Base-by-base conservation (phyloP, 768 basidiomycete species). In the Dioszegia hungarica region DNA sequence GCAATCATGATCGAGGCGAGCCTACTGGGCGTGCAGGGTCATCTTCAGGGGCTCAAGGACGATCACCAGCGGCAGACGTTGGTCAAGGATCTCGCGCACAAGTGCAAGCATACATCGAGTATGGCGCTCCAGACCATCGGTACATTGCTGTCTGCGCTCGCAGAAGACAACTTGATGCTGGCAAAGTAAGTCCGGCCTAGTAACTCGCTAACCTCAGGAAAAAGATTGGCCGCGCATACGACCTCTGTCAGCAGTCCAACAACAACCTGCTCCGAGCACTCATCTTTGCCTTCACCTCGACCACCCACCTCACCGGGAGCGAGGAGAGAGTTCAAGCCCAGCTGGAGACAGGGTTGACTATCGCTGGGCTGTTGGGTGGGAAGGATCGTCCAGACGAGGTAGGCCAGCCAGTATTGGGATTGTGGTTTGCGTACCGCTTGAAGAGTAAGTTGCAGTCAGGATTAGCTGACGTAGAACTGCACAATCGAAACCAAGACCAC, bases 241-340 rank as follows among this genome's bases (percentile, higher is more conserved):
- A 69, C 14, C 54, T 67, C 15, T 45, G 54, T n/a, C 34, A 38
- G n/a, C 36, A 53, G 36, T 48, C 67, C 8, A 61, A 62, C 36
- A 65, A 67, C 50, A 61, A 65, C 31, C 29, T 67, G 20, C 54
- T 69, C 12, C 59, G 66, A 38, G 41, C 55, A 2, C 41, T 72
- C 29, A 62, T 69, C 17, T 72, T 72, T 31, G 66, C 70, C 14
- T 67, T 68, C 54, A 67, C 66, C 12, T 63, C 70, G 4, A 60
- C 57, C 19, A 58, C 61, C 5, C 65, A 72, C 48, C 53, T 62
- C 15, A 67, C 64, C 46, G 67, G 67, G 3, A 53, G 43, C 6
- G 38, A 59, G 34, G 65, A 69, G 2, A 48, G 59, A 22, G 63
- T 54, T 20, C 45, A 62, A 22, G 60, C 60, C 15, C 67, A 69